These are phyloP conservation scores for Discostella stelligera DNA, from an alignment of 352 stramenopile species.

Conservation along the genomic window DNA sequence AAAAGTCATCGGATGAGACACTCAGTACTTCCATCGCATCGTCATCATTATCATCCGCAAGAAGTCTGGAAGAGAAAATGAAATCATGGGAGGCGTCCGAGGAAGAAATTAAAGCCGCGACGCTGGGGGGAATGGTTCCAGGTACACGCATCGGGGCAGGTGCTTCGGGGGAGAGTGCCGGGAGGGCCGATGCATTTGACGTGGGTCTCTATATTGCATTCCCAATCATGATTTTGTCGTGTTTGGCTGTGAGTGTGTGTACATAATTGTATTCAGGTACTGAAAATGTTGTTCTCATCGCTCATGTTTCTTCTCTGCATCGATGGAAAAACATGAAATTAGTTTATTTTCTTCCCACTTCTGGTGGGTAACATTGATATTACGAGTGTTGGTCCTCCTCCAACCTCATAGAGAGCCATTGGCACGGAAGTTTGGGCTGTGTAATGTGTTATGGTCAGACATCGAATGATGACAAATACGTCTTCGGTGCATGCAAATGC, in stretches of 20 bases:
- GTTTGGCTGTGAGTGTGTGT: constrained; percentile 25
- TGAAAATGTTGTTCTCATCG: not conserved
- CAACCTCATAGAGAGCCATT: constrained; percentile 39
- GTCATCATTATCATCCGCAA: constrained; percentile 10
- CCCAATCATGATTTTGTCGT: constrained; percentile 61
- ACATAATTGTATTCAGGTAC: not conserved
- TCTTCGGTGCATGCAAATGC: too few relatives aligned
- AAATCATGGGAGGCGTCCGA: constrained; percentile 71
- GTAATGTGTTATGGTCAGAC: not conserved
- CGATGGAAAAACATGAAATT: not conserved
- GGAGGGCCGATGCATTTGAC: constrained; percentile 66
- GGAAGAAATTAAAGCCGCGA: constrained; percentile 66
- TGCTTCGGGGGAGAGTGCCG: not conserved
- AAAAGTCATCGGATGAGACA: not conserved
- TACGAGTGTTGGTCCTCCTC: constrained; percentile 61
- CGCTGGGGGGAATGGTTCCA: constrained; percentile 58
- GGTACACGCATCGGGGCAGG: constrained; percentile 6
- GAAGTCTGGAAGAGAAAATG: constrained; percentile 72
- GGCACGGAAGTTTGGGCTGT: not conserved
- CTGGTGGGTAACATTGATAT: constrained; percentile 73
- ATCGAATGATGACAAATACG: not conserved
- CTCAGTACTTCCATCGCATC: not conserved
- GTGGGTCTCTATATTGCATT: constrained; percentile 72
- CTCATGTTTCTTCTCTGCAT: not conserved
- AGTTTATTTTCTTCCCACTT: constrained; percentile 70